Evolutionary conservation across 352 stramenopile species (phyloP), one percentile per base, ranked within the genome.

Genomic region (Phytopythium mirpurense): DNA sequence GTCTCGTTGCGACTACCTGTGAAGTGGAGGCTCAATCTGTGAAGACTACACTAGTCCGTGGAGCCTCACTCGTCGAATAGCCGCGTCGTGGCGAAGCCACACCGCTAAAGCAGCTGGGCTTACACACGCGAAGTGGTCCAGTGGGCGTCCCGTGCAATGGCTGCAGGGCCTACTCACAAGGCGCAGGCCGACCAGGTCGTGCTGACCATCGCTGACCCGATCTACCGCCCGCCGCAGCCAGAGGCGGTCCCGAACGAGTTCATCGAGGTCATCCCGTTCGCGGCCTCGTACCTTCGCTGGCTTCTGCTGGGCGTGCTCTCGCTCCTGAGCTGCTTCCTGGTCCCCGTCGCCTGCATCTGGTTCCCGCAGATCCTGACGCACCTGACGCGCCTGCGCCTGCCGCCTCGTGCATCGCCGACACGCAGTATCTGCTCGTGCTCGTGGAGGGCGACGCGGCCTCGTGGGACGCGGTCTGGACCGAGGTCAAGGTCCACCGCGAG

Each of bases 321-420:
- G 0, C 12, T 78, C 3, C 15, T 10, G 23, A 65, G 68, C 2
- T 61, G 71, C 36, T 65, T 65, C 0, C 36, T 74, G 8, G 43
- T 87, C 10, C 55, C 64, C 42, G 55, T 89, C 23, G 45, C 75
- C 6, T 70, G 60, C 16, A 60, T 81, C 42, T 87, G 78, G 78
- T 86, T 81, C 52, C 75, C 78, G 6, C 70, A 78, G 16, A 16
- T 87, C 29, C 86, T 77, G 62, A 87, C 78, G 10, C 59, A 48
- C 45, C 51, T 86, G 26, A 75, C 75, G 45, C 78, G 78, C n/a
- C 51, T 41, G 15, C 58, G 44, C 24, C 51, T 85, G 24, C 65
- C 68, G 48, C 59, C 6, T 59, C 59, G 29, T 62, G 41, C 0
- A 19, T 72, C 8, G 64, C 42, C 24, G 56, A 86, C 8, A 75